Conservation (phyloP, 2,329 filamentous ascomycete species). For the Pseudogymnoascus sp. region DNA sequence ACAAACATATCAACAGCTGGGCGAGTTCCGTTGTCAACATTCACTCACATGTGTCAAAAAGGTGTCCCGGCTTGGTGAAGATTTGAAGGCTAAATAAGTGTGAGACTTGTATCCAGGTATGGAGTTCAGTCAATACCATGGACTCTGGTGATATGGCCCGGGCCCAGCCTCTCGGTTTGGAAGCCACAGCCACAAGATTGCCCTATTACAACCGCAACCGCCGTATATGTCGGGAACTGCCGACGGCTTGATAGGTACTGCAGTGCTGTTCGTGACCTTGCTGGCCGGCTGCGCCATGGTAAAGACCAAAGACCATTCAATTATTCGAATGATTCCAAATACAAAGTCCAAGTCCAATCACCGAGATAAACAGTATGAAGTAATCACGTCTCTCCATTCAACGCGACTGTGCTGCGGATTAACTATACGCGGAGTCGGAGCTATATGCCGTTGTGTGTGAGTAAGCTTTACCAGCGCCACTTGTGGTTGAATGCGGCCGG, state of each 20-base stretch:
- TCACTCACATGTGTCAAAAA: not conserved
- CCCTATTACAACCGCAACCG: not conserved
- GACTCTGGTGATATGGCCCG: not conserved
- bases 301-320: not conserved
- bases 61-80: not conserved
- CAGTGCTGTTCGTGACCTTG: not conserved
- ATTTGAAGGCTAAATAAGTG: not conserved
- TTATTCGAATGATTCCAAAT: not conserved
- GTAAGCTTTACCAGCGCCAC: not conserved
- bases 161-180: not conserved
- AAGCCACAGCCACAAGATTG: constrained; percentile 1
- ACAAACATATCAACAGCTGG: not conserved
- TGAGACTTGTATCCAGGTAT: not conserved
- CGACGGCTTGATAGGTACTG: not conserved
- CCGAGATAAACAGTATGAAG: not conserved
- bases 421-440: not conserved
- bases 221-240: not conserved
- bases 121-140: not conserved
- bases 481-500: not conserved
- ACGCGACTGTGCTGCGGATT: not conserved
- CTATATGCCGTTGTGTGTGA: not conserved
- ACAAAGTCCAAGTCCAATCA: not conserved
- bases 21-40: not conserved
- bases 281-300: not conserved
- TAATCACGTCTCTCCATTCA: not conserved